A percentile compares a stretch with the other conserved stretches of the same genome.
Conservation (phyloP, 148 eudicot genomes). For the Heliamphora exappendiculata region DNA sequence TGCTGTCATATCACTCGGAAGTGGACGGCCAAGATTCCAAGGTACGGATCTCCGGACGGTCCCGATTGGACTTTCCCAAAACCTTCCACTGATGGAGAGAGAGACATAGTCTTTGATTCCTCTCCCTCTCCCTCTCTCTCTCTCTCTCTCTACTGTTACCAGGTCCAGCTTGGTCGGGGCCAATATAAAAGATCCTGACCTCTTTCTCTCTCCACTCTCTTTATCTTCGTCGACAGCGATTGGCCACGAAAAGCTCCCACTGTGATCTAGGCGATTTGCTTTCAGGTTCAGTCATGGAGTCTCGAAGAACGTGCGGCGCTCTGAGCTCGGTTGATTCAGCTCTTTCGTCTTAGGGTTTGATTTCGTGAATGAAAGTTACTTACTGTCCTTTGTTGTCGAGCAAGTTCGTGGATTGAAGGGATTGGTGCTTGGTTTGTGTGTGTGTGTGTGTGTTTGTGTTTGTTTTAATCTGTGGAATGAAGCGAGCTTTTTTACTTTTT, state of each 20-base stretch:
- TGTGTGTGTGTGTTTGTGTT: too few relatives aligned
- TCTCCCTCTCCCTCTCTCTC: background rate
- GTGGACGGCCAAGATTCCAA: slow-evolving; percentile 49
- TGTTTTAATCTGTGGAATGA: background rate
- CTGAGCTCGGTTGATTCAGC: slow-evolving; percentile 22
- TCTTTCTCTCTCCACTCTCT: background rate
- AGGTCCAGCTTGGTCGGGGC: slow-evolving; percentile 32
- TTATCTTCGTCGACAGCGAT: slow-evolving; percentile 10
- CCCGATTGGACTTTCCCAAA: slow-evolving; percentile 25
- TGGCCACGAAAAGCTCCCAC: slow-evolving; percentile 14
- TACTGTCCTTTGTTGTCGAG: background rate
- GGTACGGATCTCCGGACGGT: slow-evolving; percentile 48
- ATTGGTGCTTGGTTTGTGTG: background rate
- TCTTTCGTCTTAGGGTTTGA: background rate
- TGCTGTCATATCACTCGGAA: slow-evolving; percentile 60
- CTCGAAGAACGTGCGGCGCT: slow-evolving; percentile 9
- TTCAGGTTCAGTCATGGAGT: slow-evolving; percentile 14
- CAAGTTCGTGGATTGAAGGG: background rate
- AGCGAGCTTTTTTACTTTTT: background rate
- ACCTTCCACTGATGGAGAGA: slow-evolving; percentile 15
- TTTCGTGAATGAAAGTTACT: background rate
- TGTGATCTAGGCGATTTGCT: background rate
- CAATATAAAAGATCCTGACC: slow-evolving; percentile 14
- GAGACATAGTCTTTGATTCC: background rate
- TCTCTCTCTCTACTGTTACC: slow-evolving; percentile 28